A percentile compares a stretch with the other conserved stretches of the same genome.
These are phyloP conservation scores for Globisporangium nunn DNA, from an alignment of 352 stramenopile species.

Conservation along the genomic window DNA sequence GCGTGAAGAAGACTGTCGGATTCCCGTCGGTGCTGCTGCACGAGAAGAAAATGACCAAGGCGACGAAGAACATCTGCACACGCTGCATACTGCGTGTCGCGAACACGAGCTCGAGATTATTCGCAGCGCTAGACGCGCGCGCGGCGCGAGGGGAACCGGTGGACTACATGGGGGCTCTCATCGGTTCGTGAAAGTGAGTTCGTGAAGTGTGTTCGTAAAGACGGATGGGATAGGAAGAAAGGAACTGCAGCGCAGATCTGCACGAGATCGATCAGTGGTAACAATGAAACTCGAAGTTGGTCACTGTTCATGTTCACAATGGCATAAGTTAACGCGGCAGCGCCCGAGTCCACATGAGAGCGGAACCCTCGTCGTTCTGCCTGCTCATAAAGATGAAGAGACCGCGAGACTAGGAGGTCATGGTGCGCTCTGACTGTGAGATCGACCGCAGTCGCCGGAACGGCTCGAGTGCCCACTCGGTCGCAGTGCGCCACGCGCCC, in stretches of 20 bases:
- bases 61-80: constrained; percentile 21
- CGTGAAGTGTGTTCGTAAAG: too few relatives aligned
- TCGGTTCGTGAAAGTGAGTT: not conserved
- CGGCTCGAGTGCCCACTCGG: constrained; percentile 35
- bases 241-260: too few relatives aligned
- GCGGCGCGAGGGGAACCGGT: not conserved
- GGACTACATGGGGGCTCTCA: constrained; percentile 12
- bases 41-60: constrained; percentile 17
- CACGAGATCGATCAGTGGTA: too few relatives aligned
- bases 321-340: too few relatives aligned
- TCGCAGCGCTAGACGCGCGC: constrained; percentile 10
- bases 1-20: constrained; percentile 13
- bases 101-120: constrained; percentile 9
- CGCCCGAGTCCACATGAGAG: too few relatives aligned
- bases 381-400: not conserved
- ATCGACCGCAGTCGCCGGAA: constrained; percentile 31
- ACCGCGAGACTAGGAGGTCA: not conserved
- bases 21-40: constrained; percentile 9
- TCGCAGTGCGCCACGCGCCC: constrained; percentile 37
- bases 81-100: constrained; percentile 20
- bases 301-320: too few relatives aligned
- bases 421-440: constrained; percentile 10
- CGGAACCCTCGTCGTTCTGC: not conserved
- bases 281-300: too few relatives aligned
- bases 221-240: too few relatives aligned